Evolutionary conservation across 2,329 filamentous ascomycete species (phyloP).

Genomic region (Aspergillus pseudoterreus): DNA sequence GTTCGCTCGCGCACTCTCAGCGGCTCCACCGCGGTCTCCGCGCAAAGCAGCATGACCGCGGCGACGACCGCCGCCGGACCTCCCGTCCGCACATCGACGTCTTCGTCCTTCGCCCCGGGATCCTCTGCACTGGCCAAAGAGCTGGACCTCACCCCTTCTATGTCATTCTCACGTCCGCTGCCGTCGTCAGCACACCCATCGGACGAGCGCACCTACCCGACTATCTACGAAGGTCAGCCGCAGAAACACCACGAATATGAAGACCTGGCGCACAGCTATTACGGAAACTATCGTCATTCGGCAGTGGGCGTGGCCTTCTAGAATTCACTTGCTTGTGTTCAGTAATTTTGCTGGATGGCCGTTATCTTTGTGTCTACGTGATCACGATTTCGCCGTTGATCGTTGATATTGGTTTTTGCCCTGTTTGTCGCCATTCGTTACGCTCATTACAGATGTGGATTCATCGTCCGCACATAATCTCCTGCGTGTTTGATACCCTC

Average conservation of each 20-base stretch:
- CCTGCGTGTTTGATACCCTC: neutral
- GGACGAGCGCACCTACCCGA: conserved; percentile 14
- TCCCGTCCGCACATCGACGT: conserved; percentile 13
- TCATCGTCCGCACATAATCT: neutral
- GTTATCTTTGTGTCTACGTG: neutral
- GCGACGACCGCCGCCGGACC: neutral
- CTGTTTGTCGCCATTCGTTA: no score
- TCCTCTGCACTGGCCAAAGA: neutral
- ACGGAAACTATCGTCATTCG: conserved; percentile 9
- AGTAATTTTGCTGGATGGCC: neutral
- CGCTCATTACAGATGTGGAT: neutral
- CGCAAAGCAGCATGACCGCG: conserved; percentile 20
- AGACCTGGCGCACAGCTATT: conserved; percentile 1
- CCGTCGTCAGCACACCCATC: neutral
- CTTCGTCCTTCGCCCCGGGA: neutral
- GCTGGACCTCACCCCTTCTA: neutral
- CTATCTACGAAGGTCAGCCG: conserved; percentile 12
- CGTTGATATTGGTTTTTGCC: no score
- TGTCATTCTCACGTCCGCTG: neutral
- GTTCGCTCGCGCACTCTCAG: conserved; percentile 32
- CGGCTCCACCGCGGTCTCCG: conserved; percentile 32
- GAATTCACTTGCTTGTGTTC: neutral
- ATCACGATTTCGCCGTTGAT: no score
- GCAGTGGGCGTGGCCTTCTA: conserved; percentile 20
- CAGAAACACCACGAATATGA: neutral